Percentiles rank a stretch among this genome's conserved stretches.
Conservation (phyloP, 139 green algal species). For the Monoraphidium neglectum region DNA sequence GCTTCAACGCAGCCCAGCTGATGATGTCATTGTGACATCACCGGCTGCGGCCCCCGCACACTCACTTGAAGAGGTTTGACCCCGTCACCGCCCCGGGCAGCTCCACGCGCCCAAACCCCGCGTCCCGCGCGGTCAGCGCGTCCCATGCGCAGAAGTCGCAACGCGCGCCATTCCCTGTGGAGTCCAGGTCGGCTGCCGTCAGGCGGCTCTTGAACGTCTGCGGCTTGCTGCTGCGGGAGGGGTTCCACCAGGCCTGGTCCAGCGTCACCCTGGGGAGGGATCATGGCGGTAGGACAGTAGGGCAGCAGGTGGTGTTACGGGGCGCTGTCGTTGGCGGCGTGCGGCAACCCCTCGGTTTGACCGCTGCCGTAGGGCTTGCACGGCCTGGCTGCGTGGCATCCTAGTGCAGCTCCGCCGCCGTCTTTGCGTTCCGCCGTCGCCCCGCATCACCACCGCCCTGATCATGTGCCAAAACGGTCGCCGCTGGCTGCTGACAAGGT, state of each 20-base stretch:
- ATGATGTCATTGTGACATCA: no score
- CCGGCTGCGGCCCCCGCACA: not conserved
- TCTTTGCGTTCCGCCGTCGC: not conserved
- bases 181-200: constrained; percentile 6
- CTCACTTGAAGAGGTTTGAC: constrained; percentile 86
- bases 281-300: not conserved
- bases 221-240: constrained; percentile 53
- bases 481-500: not conserved
- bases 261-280: constrained; percentile 9
- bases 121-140: constrained; percentile 7
- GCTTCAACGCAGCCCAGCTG: no score
- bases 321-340: not conserved
- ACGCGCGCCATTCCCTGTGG: constrained; percentile 7
- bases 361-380: not conserved
- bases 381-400: not conserved
- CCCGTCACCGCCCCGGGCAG: constrained; percentile 59
- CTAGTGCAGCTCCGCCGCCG: not conserved
- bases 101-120: constrained; percentile 23
- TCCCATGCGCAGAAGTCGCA: constrained; percentile 28
- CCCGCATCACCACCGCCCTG: not conserved
- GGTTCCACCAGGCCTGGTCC: constrained; percentile 59
- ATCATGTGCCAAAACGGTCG: not conserved
- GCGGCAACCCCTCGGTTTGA: not conserved
- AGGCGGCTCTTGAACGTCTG: constrained; percentile 45
- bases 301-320: not conserved